Base-by-base conservation (phyloP, 2,329 filamentous ascomycete species). In the Aspergillus amoenus region DNA sequence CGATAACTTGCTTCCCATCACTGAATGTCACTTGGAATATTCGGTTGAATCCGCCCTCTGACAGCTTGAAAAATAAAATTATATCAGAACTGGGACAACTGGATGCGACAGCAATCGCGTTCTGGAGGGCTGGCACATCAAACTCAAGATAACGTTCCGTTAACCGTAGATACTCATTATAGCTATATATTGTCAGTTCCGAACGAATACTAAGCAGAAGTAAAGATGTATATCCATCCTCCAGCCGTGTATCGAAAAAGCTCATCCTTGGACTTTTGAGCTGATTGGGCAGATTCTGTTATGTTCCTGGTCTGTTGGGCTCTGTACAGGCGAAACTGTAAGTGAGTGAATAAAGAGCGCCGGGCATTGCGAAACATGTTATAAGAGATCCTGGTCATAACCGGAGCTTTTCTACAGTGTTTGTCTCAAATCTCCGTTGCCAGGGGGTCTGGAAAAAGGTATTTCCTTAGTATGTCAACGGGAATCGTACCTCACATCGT, bases 31-130 rank as follows among this genome's bases (percentile, higher is more conserved):
- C 59, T 24, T 70, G 61, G 43, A 76, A 73, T 0, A 71, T 50
- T 2, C 72, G 68, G 56, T 76, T 74, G 53, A 71, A 74, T 1
- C 68, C 70, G 39, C 73, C 73, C 55, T 77, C 73, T 2, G 67
- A 66, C 12, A 76, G 17, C 52, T 76, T 76, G 6, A 15, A 47
- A 45, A 74, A 61, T n/a, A 53, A 13, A 2, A 37, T 37, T 9
- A 69, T 50, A 47, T 68, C 60, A 6, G 57, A 45, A 15, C 22
- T 44, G 9, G 42, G 13, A 24, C 46, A 57, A 41, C 24, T 11
- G 32, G 61, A 56, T 15, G 63, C 54, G 37, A 13, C 22, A 3
- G 65, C 61, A 21, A 62, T 55, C 15, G 58, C n/a, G 4, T 57
- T 51, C 12, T 61, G 54, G 4, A 70, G 61, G 11, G 59, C 63